Conservation (phyloP, 495 filamentous ascomycete species). For the Penicillium arizonense region DNA sequence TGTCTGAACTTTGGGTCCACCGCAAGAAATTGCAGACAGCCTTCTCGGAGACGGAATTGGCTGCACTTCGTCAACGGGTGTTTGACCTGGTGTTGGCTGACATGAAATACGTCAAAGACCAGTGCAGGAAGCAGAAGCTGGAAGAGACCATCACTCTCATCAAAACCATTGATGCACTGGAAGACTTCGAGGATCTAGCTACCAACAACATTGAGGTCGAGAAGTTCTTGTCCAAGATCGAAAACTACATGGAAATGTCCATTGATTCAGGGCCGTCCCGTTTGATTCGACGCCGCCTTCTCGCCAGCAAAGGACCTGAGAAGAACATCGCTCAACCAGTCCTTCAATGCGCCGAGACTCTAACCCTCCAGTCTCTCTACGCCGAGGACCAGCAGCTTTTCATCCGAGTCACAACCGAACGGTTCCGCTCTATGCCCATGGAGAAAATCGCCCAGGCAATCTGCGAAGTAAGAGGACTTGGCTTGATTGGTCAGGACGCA, state of each 20-base stretch:
- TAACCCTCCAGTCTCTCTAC: conserved; percentile 39
- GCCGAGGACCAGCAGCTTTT: conserved; percentile 44
- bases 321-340: conserved; percentile 31
- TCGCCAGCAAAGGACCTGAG: conserved; percentile 33
- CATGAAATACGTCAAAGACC: conserved; percentile 39
- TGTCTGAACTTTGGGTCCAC: conserved; percentile 41
- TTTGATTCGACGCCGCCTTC: conserved; percentile 37
- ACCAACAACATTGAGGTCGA: conserved; percentile 36
- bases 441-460: conserved; percentile 30
- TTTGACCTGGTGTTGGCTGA: conserved; percentile 38
- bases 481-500: conserved; percentile 30
- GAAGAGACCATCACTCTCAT: conserved; percentile 42
- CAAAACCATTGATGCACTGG: conserved; percentile 43
- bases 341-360: conserved; percentile 35
- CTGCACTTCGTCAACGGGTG: conserved; percentile 32
- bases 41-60: conserved; percentile 33
- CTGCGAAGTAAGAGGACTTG: conserved; percentile 31
- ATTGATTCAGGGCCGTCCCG: conserved; percentile 35
- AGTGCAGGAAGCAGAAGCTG: conserved; percentile 40
- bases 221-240: conserved; percentile 39
- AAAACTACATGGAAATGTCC: conserved; percentile 39
- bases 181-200: conserved; percentile 45
- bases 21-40: conserved; percentile 29
- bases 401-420: conserved; percentile 36
- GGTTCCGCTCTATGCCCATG: conserved; percentile 35